Evolutionary conservation across 129 eudicot species (phyloP).

Genomic region (Sambucus nigra): DNA sequence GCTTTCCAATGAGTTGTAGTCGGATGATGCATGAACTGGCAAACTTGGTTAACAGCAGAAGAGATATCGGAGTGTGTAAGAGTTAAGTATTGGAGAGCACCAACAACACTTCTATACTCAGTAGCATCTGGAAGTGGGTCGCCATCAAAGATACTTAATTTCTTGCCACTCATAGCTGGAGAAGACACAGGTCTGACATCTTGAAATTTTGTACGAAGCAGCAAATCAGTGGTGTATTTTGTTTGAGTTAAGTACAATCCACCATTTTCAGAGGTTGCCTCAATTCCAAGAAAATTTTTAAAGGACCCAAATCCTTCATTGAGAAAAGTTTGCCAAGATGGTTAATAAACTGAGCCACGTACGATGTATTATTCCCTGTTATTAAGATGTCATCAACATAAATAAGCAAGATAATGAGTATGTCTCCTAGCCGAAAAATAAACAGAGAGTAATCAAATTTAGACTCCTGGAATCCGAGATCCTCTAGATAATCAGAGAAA

Average conservation of each 20-base stretch:
- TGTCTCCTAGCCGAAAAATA: not conserved
- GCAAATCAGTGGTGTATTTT: not conserved
- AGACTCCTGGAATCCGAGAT: not conserved
- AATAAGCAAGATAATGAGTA: not conserved
- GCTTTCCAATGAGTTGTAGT: no score
- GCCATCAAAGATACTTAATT: not conserved
- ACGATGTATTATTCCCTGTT: not conserved
- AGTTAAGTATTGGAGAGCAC: conserved; percentile 5
- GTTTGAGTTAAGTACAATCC: not conserved
- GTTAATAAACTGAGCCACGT: not conserved
- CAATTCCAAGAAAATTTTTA: not conserved
- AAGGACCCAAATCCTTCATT: not conserved
- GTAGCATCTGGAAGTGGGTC: not conserved
- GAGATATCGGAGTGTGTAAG: not conserved
- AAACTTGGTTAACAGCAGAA: not conserved
- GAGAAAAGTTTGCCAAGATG: not conserved
- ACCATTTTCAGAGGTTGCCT: not conserved
- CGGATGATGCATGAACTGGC: no score
- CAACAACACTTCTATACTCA: not conserved
- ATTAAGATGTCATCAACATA: not conserved
- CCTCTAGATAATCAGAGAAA: not conserved
- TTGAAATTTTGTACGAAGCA: not conserved
- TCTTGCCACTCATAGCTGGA: not conserved
- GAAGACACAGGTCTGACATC: not conserved
- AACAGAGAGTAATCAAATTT: not conserved